phyloP scores from a whole-genome alignment of 768 basidiomycete genomes.

The Tephrocybe sp. region DNA sequence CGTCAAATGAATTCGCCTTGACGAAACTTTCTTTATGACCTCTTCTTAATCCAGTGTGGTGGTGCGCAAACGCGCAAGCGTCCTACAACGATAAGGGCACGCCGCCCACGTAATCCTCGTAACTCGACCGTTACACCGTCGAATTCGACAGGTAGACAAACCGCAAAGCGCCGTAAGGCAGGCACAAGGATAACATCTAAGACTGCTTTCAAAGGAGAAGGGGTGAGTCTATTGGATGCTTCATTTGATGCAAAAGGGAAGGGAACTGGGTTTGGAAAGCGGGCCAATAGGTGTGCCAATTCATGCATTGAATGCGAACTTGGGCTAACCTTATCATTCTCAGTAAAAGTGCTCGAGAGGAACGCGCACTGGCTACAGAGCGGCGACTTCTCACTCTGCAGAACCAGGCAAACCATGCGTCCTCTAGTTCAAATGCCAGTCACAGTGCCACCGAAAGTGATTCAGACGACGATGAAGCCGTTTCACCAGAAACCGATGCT shows the following conservation, averaged over 20 bases:
- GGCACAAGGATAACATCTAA: conserved; percentile 66
- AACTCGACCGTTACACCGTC: conserved; percentile 45
- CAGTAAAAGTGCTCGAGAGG: conserved; percentile 79
- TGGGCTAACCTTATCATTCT: not conserved
- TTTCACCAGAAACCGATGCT: conserved; percentile 38
- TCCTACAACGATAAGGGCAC: conserved; percentile 46
- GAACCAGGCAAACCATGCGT: conserved; percentile 15
- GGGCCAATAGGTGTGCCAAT: conserved; percentile 54
- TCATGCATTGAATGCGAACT: not conserved
- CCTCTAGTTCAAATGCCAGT: conserved; percentile 4
- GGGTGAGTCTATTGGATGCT: conserved; percentile 47
- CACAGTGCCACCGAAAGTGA: conserved; percentile 22
- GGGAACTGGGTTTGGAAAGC: conserved; percentile 69
- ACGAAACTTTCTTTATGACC: not conserved
- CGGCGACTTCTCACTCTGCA: conserved; percentile 50
- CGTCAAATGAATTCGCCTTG: conserved; percentile 8
- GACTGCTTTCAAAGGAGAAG: conserved; percentile 57
- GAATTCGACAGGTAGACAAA: conserved; percentile 57
- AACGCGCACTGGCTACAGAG: conserved; percentile 75
- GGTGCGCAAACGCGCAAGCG: conserved; percentile 68
- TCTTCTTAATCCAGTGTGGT: conserved; percentile 53
- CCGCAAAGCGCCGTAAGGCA: conserved; percentile 65
- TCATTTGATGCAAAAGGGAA: conserved; percentile 30
- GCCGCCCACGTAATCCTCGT: conserved; percentile 27
- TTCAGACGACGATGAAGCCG: conserved; percentile 24